These are phyloP conservation scores for Tylopilus intermedius DNA, from an alignment of 768 basidiomycete genomes.

Conservation along the genomic window DNA sequence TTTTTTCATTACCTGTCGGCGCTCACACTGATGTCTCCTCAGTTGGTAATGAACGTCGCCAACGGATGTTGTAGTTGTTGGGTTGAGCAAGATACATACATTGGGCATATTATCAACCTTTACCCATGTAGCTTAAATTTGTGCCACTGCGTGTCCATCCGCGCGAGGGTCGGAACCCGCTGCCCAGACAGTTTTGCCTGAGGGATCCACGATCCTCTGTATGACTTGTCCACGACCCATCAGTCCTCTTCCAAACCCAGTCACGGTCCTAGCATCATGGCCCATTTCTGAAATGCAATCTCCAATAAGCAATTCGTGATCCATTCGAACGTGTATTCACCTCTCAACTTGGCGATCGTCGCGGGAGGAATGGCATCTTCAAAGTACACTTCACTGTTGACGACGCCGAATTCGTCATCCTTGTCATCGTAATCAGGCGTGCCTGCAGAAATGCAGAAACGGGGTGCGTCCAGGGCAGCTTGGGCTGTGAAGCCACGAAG, in stretches of 20 bases:
- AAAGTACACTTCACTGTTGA: conserved; percentile 80
- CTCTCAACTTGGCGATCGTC: conserved; percentile 61
- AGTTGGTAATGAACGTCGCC: conserved; percentile 64
- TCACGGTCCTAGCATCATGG: conserved; percentile 66
- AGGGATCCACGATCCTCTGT: conserved; percentile 63
- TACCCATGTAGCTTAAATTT: conserved; percentile 48
- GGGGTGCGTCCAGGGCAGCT: conserved; percentile 87
- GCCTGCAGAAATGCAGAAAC: conserved; percentile 92
- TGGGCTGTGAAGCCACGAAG: conserved; percentile 85
- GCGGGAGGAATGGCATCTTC: conserved; percentile 73
- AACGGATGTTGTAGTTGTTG: conserved; percentile 48
- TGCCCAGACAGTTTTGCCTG: conserved; percentile 83
- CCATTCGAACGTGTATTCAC: conserved; percentile 35
- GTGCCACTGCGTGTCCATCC: conserved; percentile 83
- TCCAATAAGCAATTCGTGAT: not conserved
- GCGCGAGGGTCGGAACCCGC: conserved; percentile 87
- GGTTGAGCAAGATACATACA: conserved; percentile 1
- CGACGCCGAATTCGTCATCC: conserved; percentile 50
- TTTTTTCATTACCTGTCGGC: not conserved
- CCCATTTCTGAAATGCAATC: conserved; percentile 64
- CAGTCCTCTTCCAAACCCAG: conserved; percentile 56
- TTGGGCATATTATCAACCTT: not conserved
- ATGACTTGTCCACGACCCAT: conserved; percentile 90
- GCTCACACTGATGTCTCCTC: conserved; percentile 5
- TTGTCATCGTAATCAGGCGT: conserved; percentile 54